Percentiles rank a stretch among this genome's conserved stretches.
phyloP scores from a whole-genome alignment of 2,329 filamentous ascomycete species.

The Cladosporium velox region DNA sequence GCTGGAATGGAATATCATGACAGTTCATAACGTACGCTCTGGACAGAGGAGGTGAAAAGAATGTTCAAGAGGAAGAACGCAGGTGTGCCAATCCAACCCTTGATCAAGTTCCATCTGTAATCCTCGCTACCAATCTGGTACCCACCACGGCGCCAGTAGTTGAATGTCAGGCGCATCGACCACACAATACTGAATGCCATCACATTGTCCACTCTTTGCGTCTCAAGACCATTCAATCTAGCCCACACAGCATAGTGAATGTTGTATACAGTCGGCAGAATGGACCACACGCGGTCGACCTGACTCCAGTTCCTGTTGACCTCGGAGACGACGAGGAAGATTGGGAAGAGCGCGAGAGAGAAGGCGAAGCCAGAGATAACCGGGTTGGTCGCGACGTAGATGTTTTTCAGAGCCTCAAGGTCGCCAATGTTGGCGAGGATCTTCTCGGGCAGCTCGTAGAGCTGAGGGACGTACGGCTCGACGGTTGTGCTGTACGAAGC shows the following conservation, averaged over 20 bases:
- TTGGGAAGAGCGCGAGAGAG: conserved; percentile 67
- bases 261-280: conserved; percentile 85
- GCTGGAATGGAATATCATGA: background rate
- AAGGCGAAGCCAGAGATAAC: conserved; percentile 73
- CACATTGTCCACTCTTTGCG: conserved; percentile 70
- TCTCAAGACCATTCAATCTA: conserved; percentile 69
- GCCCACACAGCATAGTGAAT: conserved; percentile 84
- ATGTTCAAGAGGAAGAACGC: conserved; percentile 84
- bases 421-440: conserved; percentile 60
- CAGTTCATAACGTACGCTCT: conserved; percentile 52
- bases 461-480: conserved; percentile 72
- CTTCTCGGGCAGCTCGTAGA: conserved; percentile 48
- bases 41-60: conserved; percentile 81
- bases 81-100: conserved; percentile 61
- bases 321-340: conserved; percentile 78
- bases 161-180: conserved; percentile 76
- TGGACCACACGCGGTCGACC: conserved; percentile 88
- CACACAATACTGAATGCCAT: conserved; percentile 72
- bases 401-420: conserved; percentile 62
- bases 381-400: conserved; percentile 87
- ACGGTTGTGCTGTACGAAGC: conserved; percentile 75
- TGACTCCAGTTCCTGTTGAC: conserved; percentile 96
- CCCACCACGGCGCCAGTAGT: conserved; percentile 95
- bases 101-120: conserved; percentile 85
- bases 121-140: conserved; percentile 89